Evolutionary conservation across 805 yeast genomes (phyloP), one percentile per base, ranked within the genome.

Genomic region (Wickerhamomyces ciferrii): DNA sequence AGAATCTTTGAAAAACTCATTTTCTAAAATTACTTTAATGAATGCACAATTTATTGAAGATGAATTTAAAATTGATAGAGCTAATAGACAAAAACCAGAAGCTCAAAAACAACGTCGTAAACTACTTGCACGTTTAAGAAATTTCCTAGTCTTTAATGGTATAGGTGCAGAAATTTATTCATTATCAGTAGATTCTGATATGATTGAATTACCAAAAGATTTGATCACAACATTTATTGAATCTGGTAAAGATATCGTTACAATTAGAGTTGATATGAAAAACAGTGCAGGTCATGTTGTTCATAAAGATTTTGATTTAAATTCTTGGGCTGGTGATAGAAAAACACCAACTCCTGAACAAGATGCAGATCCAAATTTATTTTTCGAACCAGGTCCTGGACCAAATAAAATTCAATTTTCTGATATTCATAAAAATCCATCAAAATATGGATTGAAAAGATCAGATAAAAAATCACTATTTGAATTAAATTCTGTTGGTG

Each of bases 401-500:
- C 21, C 25, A 5, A 48, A 48, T 17, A 39, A 42, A 6, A 32
- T 52, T 9, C 53, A 49, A 18, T 40, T 54, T 45, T 25, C 41
- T 3, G 57, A 54, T 21, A 19, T 53, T 9, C 38, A 51, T 0
- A 13, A 15, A 10, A 19, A 49, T 32, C 43, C 41, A 8, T 49
- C 48, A 18, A 48, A 52, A 32, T 55, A 25, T 36, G 50, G 50
- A 1, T 21, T 58, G 13, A 42, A 43, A 11, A 25, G 24, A 2
- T 34, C 44, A 2, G 13, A 37, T 2, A 29, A 34, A 13, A 34
- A 19, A 29, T 43, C 52, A 3, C 32, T 46, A 9, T 45, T 43
- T 29, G 53, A 53, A 32, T 32, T 75, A 13, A 76, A 70, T 49
- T 72, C 80, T 2, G 80, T 76, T 11, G 80, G 81, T 9, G 78